Evolutionary conservation across 345 rosid species (phyloP), one percentile per base, ranked within the genome.

Genomic region (Lepidium didymum): DNA sequence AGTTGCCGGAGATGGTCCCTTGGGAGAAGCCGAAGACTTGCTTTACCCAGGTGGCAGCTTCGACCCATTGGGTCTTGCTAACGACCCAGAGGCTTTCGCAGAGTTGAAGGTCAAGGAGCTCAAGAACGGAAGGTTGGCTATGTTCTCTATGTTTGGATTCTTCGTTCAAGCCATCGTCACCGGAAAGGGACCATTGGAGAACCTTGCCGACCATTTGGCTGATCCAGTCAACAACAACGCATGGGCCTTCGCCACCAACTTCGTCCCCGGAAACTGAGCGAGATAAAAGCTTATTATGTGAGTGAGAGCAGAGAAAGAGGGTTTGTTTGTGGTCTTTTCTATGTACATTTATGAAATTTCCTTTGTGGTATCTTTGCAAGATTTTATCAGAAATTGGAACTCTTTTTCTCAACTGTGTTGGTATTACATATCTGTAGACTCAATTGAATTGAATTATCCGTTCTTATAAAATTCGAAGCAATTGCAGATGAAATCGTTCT

Each of bases 181-280:
- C 0, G 91, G 96, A 10, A 87, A 88, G 77, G 91, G 94, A 6
- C 92, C 95, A 0, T 47, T 88, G 75, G 89, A 86, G 79, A 90
- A 86, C 80, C 73, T 90, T 47, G 90, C 95, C 0, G 95, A 88
- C 79, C 97, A 88, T 75, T 81, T 90, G 60, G 87, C 88, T 4
- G 96, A 87, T 63, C 94, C 94, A 0, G 96, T 87, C 37, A 88
- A 79, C 84, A 90, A 89, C 96, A 89, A 89, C 25, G 96, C 96
- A 37, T 89, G 96, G 96, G 84, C 96, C 8, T 89, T 74, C 5
- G 93, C 93, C 75, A 90, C 92, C 56, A 90, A 88, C 95, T 91
- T 85, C 55, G 91, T 83, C 51, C 96, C 93, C 63, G 96, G 97
- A 74, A 91, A 91, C 75, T 85, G 83, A 88, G 69, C 14, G 66